Evolutionary conservation across 768 basidiomycete genomes (phyloP).

Genomic region (Leccinum pellstonianum): DNA sequence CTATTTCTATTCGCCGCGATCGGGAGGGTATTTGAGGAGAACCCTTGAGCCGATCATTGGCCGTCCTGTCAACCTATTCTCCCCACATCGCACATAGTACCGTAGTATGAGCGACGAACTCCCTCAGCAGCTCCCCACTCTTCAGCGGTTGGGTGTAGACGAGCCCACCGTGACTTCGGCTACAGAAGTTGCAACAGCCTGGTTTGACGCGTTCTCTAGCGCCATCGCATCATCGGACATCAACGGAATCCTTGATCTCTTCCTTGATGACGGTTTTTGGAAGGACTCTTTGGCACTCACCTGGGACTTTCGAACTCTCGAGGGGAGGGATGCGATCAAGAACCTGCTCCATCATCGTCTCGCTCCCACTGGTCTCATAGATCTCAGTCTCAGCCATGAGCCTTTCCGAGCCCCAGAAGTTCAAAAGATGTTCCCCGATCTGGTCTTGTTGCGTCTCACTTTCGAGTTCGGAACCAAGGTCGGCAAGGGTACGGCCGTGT

Average conservation of each 20-base stretch:
- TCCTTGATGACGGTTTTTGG: slow-evolving; percentile 42
- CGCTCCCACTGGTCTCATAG: slow-evolving; percentile 18
- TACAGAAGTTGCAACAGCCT: slow-evolving; percentile 22
- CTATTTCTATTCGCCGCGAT: background rate
- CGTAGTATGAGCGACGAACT: slow-evolving; percentile 20
- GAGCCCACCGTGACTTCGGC: slow-evolving; percentile 22
- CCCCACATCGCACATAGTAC: background rate
- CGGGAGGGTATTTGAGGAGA: background rate
- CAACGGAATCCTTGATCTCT: slow-evolving; percentile 24
- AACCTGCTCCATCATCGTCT: slow-evolving; percentile 42
- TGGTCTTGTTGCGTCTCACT: slow-evolving; percentile 54
- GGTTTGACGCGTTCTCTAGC: slow-evolving; percentile 26
- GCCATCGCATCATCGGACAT: slow-evolving; percentile 22
- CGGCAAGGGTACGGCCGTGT: slow-evolving; percentile 52
- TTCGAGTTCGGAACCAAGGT: slow-evolving; percentile 54
- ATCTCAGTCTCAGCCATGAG: slow-evolving; percentile 21
- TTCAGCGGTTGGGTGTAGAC: slow-evolving; percentile 26
- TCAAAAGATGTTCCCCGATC: slow-evolving; percentile 47
- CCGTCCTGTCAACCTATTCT: background rate
- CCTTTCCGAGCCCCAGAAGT: slow-evolving; percentile 33
- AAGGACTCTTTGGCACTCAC: slow-evolving; percentile 53
- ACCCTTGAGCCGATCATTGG: background rate
- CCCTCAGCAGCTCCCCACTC: slow-evolving; percentile 31
- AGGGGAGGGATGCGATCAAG: slow-evolving; percentile 37
- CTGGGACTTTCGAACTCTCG: slow-evolving; percentile 54